Evolutionary conservation across 2,329 filamentous ascomycete genomes (phyloP).

Genomic region (Verticillium nubilum): DNA sequence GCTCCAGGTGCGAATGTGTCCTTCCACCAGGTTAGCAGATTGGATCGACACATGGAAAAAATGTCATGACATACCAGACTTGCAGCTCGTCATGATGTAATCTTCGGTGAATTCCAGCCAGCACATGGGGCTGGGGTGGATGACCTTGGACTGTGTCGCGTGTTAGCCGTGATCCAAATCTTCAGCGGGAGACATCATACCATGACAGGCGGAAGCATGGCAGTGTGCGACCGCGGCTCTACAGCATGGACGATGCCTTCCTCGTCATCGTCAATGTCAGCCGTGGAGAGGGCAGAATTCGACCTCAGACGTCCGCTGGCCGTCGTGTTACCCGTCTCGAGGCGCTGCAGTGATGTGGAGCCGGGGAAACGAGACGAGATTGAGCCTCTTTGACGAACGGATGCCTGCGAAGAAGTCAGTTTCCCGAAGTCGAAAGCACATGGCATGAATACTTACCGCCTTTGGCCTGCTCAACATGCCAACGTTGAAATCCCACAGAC

Average conservation of each 20-base stretch:
- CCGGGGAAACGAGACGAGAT: constrained; percentile 42
- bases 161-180: constrained; percentile 6
- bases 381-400: constrained; percentile 50
- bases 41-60: constrained; percentile 12
- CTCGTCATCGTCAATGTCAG: constrained; percentile 42
- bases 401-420: constrained; percentile 32
- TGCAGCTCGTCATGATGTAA: constrained; percentile 87
- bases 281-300: constrained; percentile 59
- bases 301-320: constrained; percentile 57
- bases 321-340: constrained; percentile 58
- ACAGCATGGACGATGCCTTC: constrained; percentile 69
- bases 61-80: constrained; percentile 62
- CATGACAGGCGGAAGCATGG: constrained; percentile 86
- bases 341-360: constrained; percentile 41
- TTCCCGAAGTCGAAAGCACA: too few relatives aligned
- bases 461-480: constrained; percentile 93
- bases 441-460: constrained; percentile 50
- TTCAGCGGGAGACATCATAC: constrained; percentile 40
- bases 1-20: constrained; percentile 71
- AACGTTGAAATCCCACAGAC: constrained; percentile 96
- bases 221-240: constrained; percentile 76
- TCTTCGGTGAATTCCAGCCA: constrained; percentile 94
- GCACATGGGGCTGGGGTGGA: constrained; percentile 80
- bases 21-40: constrained; percentile 30
- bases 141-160: constrained; percentile 60